Percentiles rank a stretch among this genome's conserved stretches.
These are phyloP conservation scores for Dothidotthia symphoricarpi DNA, from an alignment of 2,329 filamentous ascomycete genomes.

Conservation along the genomic window DNA sequence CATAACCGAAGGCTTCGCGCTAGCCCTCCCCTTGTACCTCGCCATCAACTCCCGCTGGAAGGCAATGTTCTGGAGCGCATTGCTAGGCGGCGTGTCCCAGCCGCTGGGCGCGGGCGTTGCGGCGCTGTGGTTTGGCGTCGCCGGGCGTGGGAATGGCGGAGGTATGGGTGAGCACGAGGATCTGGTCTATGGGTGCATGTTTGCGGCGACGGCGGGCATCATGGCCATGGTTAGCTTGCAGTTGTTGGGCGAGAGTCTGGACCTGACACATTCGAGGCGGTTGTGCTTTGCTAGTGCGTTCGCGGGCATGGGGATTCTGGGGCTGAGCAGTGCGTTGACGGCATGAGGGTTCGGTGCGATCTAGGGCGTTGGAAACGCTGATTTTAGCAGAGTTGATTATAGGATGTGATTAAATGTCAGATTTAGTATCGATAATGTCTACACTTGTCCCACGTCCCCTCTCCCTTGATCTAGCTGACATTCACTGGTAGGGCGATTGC, in stretches of 20 bases:
- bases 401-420: too few species aligned
- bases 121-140: slow-evolving; percentile 78
- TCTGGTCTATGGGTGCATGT: slow-evolving; percentile 72
- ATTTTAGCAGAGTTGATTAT: too few species aligned
- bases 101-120: slow-evolving; percentile 82
- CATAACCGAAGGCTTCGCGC: slow-evolving; percentile 93
- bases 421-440: too few species aligned
- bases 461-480: too few species aligned
- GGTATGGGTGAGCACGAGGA: slow-evolving; percentile 52
- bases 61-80: slow-evolving; percentile 79
- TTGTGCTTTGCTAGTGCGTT: slow-evolving; percentile 80
- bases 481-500: too few species aligned
- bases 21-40: slow-evolving; percentile 89
- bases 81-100: slow-evolving; percentile 84
- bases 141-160: slow-evolving; percentile 50
- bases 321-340: slow-evolving; percentile 81
- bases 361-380: too few species aligned
- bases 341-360: slow-evolving; percentile 49
- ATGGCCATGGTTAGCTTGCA: slow-evolving; percentile 93
- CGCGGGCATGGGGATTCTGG: slow-evolving; percentile 82
- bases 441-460: too few species aligned
- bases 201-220: slow-evolving; percentile 86
- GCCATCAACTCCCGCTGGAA: slow-evolving; percentile 76
- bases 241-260: slow-evolving; percentile 81
- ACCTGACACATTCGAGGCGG: slow-evolving; percentile 74